phyloP scores from a whole-genome alignment of 2,329 filamentous ascomycete species.

The Dactylellina haptotyla region DNA sequence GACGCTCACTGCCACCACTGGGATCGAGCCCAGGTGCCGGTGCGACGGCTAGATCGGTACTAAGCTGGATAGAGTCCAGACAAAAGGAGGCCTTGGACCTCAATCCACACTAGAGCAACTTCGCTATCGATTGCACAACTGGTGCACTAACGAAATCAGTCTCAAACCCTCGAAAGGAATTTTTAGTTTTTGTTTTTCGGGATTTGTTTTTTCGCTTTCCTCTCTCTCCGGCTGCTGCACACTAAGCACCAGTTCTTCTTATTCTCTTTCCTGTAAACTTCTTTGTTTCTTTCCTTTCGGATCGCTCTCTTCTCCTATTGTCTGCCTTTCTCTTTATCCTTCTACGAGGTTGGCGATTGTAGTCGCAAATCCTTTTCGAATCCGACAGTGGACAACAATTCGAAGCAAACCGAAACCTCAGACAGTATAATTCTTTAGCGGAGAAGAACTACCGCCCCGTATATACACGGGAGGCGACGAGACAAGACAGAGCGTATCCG shows the following conservation, averaged over 20 bases:
- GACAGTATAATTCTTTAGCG: too few species aligned
- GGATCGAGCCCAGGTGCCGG: constrained; percentile 50
- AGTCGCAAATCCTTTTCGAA: constrained; percentile 44
- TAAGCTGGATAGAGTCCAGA: constrained; percentile 49
- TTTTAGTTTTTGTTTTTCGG: constrained; percentile 7
- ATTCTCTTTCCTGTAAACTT: constrained; percentile 24
- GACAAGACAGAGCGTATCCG: too few species aligned
- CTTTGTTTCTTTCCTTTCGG: constrained; percentile 29
- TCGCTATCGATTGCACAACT: constrained; percentile 53
- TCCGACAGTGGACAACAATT: too few species aligned
- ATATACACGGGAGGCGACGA: too few species aligned
- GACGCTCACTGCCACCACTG: constrained; percentile 35
- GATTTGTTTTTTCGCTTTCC: constrained; percentile 15
- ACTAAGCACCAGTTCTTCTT: constrained; percentile 16
- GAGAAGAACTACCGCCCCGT: too few species aligned
- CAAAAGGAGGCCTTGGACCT: constrained; percentile 46
- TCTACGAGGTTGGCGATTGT: constrained; percentile 26
- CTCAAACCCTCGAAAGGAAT: constrained; percentile 37
- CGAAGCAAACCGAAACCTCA: too few species aligned
- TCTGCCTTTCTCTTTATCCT: constrained; percentile 23
- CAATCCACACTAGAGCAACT: constrained; percentile 9
- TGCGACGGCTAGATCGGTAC: constrained; percentile 53
- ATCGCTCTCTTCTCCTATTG: constrained; percentile 30
- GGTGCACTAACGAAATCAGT: constrained; percentile 17
- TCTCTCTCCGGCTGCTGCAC: constrained; percentile 11